These are phyloP conservation scores for Globisporangium megalacanthum DNA, from an alignment of 352 stramenopile species.

Conservation along the genomic window DNA sequence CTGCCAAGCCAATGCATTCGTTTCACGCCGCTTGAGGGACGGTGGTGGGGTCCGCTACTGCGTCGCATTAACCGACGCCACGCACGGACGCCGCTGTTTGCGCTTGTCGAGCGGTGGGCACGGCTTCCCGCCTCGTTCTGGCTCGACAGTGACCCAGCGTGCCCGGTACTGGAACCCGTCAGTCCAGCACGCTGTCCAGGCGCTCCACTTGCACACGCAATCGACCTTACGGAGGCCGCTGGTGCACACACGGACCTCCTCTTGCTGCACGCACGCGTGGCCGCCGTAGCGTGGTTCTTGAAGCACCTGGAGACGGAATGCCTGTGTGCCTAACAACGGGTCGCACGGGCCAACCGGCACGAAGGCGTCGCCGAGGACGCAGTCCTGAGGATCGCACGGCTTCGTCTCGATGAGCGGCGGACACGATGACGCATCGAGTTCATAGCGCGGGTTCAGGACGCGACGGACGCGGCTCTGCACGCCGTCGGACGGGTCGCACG, in stretches of 20 bases:
- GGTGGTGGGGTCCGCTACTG: no score
- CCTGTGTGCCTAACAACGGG: slow-evolving; percentile 20
- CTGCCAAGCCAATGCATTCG: no score
- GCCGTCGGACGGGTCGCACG: slow-evolving; percentile 24
- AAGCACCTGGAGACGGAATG: slow-evolving; percentile 19
- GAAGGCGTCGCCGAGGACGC: slow-evolving; percentile 32
- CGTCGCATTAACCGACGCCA: background rate
- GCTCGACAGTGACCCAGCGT: slow-evolving; percentile 21
- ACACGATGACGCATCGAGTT: slow-evolving; percentile 22
- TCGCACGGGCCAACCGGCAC: slow-evolving; percentile 20
- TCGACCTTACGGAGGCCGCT: slow-evolving; percentile 4
- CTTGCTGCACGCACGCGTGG: slow-evolving; percentile 17
- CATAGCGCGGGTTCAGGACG: slow-evolving; percentile 22
- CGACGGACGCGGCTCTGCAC: slow-evolving; percentile 31
- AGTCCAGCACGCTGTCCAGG: slow-evolving; percentile 3
- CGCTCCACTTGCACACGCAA: slow-evolving; percentile 12
- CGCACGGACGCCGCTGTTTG: slow-evolving; percentile 10
- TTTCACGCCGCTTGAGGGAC: no score
- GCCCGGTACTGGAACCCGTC: slow-evolving; percentile 32
- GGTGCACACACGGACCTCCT: slow-evolving; percentile 25
- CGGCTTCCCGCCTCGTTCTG: slow-evolving; percentile 25
- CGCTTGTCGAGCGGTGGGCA: slow-evolving; percentile 19
- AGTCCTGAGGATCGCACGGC: slow-evolving; percentile 35
- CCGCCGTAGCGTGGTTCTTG: slow-evolving; percentile 31
- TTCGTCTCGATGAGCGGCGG: slow-evolving; percentile 21